These are phyloP conservation scores for Casuarina glauca DNA, from an alignment of 306 rosid genomes.

Conservation along the genomic window DNA sequence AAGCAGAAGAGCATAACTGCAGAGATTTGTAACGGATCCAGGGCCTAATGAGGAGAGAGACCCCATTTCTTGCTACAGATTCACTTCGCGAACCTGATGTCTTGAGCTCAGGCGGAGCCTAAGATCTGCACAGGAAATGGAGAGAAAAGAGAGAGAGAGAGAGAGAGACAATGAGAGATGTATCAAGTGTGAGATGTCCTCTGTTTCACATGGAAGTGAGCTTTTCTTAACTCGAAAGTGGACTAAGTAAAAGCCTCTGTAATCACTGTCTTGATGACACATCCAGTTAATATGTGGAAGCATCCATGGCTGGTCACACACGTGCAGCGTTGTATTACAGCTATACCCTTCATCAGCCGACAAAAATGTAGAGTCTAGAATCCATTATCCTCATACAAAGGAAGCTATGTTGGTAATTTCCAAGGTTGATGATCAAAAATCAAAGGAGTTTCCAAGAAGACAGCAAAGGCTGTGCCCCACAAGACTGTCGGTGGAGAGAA, in stretches of 20 bases:
- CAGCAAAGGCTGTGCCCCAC: too few relatives aligned
- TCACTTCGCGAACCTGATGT: too few relatives aligned
- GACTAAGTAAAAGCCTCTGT: background rate
- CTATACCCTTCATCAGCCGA: background rate
- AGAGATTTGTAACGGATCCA: constrained; percentile 54
- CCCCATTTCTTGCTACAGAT: constrained; percentile 40
- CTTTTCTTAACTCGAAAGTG: constrained; percentile 6
- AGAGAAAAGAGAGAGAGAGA: constrained; percentile 21
- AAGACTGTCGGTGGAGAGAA: too few relatives aligned
- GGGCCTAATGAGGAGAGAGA: constrained; percentile 26
- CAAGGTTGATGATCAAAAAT: too few relatives aligned
- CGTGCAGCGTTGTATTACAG: background rate
- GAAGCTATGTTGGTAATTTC: too few relatives aligned
- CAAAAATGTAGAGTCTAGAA: too few relatives aligned
- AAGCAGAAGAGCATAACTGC: constrained; percentile 43
- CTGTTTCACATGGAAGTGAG: constrained; percentile 25
- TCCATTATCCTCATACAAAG: too few relatives aligned
- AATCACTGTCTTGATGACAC: too few relatives aligned
- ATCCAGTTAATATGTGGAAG: too few relatives aligned
- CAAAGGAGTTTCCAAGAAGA: too few relatives aligned
- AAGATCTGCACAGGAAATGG: constrained; percentile 21
- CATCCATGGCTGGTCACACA: too few relatives aligned
- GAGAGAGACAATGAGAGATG: background rate
- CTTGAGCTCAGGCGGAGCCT: too few relatives aligned
- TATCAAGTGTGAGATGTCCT: background rate